phyloP scores from a whole-genome alignment of 768 basidiomycete species.

The Thelephora aurantiotincta region DNA sequence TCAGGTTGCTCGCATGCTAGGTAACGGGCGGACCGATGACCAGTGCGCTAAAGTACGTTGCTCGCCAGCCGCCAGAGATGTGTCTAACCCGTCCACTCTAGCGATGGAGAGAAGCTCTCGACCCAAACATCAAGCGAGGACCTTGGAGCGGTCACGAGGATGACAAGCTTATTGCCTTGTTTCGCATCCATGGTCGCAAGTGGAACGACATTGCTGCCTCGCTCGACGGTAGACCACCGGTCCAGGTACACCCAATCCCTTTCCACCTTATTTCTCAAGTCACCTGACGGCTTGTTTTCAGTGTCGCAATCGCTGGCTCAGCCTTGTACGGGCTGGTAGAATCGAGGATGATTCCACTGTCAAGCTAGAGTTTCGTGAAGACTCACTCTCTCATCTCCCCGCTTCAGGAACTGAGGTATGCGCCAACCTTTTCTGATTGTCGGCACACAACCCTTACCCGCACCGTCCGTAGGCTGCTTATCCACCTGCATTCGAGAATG shows the following conservation, averaged over 20 bases:
- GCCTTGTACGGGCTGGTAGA: neutral
- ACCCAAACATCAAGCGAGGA: neutral
- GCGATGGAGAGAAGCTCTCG: neutral
- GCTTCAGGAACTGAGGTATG: too few species aligned
- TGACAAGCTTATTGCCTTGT: neutral
- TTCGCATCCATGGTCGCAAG: neutral
- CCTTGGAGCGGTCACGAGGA: neutral
- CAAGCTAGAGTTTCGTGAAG: neutral
- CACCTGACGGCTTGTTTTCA: neutral
- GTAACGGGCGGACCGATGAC: neutral
- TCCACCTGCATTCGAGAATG: too few species aligned
- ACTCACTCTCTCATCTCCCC: too few species aligned
- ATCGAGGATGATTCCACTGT: neutral
- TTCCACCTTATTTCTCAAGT: neutral
- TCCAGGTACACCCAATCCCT: neutral
- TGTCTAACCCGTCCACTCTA: neutral
- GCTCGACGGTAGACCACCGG: neutral
- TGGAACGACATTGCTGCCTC: neutral
- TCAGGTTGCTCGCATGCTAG: neutral
- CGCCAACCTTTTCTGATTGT: too few species aligned
- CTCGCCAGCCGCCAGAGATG: neutral
- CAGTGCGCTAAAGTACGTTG: neutral
- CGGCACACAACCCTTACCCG: too few species aligned
- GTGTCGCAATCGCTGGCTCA: neutral
- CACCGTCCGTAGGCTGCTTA: too few species aligned